These are phyloP conservation scores for Eremothecium cymbalariae DNA, from an alignment of 1,139 yeast species.

Conservation along the genomic window DNA sequence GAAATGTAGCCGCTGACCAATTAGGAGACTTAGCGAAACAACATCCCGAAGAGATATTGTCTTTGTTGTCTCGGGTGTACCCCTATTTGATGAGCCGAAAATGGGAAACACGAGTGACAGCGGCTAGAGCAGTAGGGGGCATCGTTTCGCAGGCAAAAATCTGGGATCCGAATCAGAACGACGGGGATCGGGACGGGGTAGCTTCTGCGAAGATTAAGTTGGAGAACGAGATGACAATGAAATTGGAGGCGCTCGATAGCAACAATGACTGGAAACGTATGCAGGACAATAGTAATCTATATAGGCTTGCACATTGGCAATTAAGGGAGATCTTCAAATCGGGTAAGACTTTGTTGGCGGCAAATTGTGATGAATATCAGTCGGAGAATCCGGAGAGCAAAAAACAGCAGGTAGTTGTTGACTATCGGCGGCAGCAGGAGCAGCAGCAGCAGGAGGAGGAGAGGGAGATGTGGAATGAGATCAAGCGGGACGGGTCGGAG, in stretches of 20 bases:
- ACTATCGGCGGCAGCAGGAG: slow-evolving; percentile 13
- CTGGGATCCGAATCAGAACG: slow-evolving; percentile 81
- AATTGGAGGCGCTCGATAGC: slow-evolving; percentile 34
- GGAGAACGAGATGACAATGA: slow-evolving; percentile 30
- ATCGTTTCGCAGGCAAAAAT: slow-evolving; percentile 67
- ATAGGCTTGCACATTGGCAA: slow-evolving; percentile 56
- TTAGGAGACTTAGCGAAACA: slow-evolving; percentile 86
- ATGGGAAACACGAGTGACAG: slow-evolving; percentile 96
- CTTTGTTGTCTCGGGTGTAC: slow-evolving; percentile 77
- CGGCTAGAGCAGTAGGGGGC: slow-evolving; percentile 93
- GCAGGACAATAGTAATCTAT: slow-evolving; percentile 44
- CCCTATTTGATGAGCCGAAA: slow-evolving; percentile 75
- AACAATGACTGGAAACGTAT: slow-evolving; percentile 34
- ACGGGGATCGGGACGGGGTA: slow-evolving; percentile 20
- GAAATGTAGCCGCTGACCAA: slow-evolving; percentile 97
- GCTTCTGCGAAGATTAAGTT: slow-evolving; percentile 19
- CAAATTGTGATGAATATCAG: slow-evolving; percentile 51
- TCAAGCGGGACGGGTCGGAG: slow-evolving; percentile 9
- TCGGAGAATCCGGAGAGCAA: slow-evolving; percentile 5
- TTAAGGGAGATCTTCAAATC: slow-evolving; percentile 55
- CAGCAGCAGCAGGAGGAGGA: slow-evolving; percentile 7
- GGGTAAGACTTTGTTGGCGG: slow-evolving; percentile 64
- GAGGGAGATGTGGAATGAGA: no score
- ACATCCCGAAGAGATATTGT: slow-evolving; percentile 88
- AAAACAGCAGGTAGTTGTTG: slow-evolving; percentile 13